Conservation (phyloP, 768 basidiomycete species). For the Suillus plorans region DNA sequence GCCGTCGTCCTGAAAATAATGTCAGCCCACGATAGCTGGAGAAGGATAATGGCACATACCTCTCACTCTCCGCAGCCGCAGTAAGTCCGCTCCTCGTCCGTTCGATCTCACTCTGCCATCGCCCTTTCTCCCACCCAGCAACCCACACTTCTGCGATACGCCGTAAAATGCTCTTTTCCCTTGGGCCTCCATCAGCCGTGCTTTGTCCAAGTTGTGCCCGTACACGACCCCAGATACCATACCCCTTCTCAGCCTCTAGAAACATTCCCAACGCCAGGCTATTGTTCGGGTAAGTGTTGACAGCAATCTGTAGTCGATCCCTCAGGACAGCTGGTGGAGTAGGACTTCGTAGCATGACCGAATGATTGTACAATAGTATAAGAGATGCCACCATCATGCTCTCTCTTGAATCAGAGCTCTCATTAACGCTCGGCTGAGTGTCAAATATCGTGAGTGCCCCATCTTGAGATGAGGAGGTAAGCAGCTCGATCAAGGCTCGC, state of each 20-base stretch:
- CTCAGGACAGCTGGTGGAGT: slow-evolving; percentile 59
- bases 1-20: slow-evolving; percentile 51
- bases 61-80: slow-evolving; percentile 61
- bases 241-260: slow-evolving; percentile 73
- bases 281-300: slow-evolving; percentile 65
- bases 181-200: slow-evolving; percentile 30
- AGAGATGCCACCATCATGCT: slow-evolving; percentile 57
- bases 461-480: slow-evolving; percentile 44
- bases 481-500: slow-evolving; percentile 61
- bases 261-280: slow-evolving; percentile 72
- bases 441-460: slow-evolving; percentile 42
- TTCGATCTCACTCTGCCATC: slow-evolving; percentile 71
- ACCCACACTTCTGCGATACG: slow-evolving; percentile 74
- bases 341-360: slow-evolving; percentile 52
- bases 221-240: slow-evolving; percentile 77
- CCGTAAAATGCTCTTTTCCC: slow-evolving; percentile 56
- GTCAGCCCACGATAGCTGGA: slow-evolving; percentile 9
- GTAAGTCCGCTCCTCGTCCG: slow-evolving; percentile 64
- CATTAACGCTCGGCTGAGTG: slow-evolving; percentile 18
- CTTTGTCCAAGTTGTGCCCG: slow-evolving; percentile 53
- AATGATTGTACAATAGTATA: slow-evolving; percentile 61
- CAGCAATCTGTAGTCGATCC: slow-evolving; percentile 51
- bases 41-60: slow-evolving; percentile 43
- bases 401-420: slow-evolving; percentile 35
- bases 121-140: slow-evolving; percentile 72